Base-by-base conservation (phyloP, 2,329 filamentous ascomycete species). In the Nemania sp. region DNA sequence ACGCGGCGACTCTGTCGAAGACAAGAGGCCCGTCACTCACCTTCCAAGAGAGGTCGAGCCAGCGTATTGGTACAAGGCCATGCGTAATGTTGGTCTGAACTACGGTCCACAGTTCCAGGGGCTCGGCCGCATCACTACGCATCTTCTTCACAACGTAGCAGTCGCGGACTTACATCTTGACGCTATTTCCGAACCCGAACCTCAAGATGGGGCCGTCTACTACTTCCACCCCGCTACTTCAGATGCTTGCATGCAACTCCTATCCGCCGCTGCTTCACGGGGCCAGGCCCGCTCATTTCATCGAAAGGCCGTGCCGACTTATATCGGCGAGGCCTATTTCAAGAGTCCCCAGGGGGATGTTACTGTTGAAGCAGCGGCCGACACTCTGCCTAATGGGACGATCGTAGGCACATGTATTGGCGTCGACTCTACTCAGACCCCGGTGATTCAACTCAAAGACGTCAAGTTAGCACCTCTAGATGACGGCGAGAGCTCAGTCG, bases 401-500 rank as follows among this genome's bases (percentile, higher is more conserved):
- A 56, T 56, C 13, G 15, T 51, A 26, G 63, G 63, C 7, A 61
- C n/a, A 24, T 56, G 56, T 35, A 18, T 51, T 11, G 63, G 41
- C 0, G 22, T 45, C 20, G 57, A 61, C n/a, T 11, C 22, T 3
- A 27, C 41, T n/a, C 43, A 53, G 10, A 15, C 27, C 11, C 15
- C 57, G n/a, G 58, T 54, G 13, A 15, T 62, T 10, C 29, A 58
- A 26, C 26, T 67, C 3, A 62, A 29, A 22, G 63, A 64, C 45
- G 66, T 70, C n/a, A 70, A 66, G 43, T 32, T 70, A 20, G 51
- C 38, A 3, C 62, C 66, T 11, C 5, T 64, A 18, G 56, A 64
- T 22, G 57, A 64, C 32, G 63, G 35, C 6, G 38, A 55, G 2
- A n/a, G n/a, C 13, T 24, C 10, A n/a, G 27, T 32, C 18, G 47